A percentile compares a stretch with the other conserved stretches of the same genome.
Evolutionary conservation across 768 basidiomycete species (phyloP).

Genomic region (Coprinopsis strossmayeri): DNA sequence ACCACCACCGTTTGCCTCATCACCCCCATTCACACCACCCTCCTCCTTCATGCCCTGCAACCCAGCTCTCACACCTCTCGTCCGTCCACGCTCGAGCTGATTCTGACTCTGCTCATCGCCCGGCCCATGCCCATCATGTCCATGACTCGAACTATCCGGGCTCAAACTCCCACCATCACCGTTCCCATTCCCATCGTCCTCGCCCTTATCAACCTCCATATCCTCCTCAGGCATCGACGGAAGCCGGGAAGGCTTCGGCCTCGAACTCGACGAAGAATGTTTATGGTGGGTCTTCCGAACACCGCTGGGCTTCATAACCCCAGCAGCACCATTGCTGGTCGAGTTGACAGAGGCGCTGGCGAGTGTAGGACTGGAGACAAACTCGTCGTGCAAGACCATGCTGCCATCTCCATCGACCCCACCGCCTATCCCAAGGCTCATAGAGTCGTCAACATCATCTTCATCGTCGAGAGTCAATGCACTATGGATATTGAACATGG

Average conservation of each 20-base stretch:
- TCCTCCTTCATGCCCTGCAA: slow-evolving; percentile 11
- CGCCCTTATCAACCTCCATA: slow-evolving; percentile 6
- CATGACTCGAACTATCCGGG: slow-evolving; percentile 1
- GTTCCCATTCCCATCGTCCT: slow-evolving; percentile 3
- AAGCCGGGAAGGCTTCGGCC: slow-evolving; percentile 1
- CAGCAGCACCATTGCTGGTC: slow-evolving; percentile 4
- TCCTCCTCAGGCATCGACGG: slow-evolving; percentile 17
- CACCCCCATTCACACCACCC: slow-evolving; percentile 12
- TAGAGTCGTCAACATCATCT: slow-evolving; percentile 5
- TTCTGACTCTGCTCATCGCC: slow-evolving; percentile 3
- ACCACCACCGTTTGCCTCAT: slow-evolving; percentile 17
- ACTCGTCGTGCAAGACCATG: slow-evolving; percentile 20
- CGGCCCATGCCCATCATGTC: slow-evolving; percentile 15
- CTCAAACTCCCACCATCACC: slow-evolving; percentile 8
- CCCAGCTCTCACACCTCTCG: slow-evolving; percentile 15
- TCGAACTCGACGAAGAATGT: slow-evolving; percentile 6
- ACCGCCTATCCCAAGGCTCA: slow-evolving; percentile 11
- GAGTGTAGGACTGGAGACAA: not conserved
- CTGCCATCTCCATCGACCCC: slow-evolving; percentile 13
- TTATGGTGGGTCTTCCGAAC: slow-evolving; percentile 11
- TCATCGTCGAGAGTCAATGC: slow-evolving; percentile 1
- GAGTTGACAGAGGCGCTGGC: slow-evolving; percentile 3
- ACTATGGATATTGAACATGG: not conserved
- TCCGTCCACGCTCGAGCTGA: slow-evolving; percentile 17
- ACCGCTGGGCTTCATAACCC: slow-evolving; percentile 27